Evolutionary conservation across 1,139 yeast species (phyloP).

Genomic region (Hansenula sp.): DNA sequence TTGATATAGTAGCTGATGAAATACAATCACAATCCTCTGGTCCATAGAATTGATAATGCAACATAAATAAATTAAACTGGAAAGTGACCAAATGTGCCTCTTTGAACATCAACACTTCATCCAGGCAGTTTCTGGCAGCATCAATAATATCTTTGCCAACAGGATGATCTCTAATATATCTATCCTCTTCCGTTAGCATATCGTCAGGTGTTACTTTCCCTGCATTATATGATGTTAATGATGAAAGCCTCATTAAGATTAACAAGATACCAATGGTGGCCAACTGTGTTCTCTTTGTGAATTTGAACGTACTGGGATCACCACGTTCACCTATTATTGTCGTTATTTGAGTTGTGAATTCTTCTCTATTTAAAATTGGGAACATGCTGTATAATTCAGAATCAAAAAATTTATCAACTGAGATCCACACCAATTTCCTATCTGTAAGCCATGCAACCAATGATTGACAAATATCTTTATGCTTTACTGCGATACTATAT

Average conservation of each 20-base stretch:
- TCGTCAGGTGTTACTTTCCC: not conserved
- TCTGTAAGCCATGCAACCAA: not conserved
- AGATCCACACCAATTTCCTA: slow-evolving; percentile 1
- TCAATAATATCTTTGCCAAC: not conserved
- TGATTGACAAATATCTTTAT: not conserved
- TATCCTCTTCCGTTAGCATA: not conserved
- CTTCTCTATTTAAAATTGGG: not conserved
- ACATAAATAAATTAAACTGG: not conserved
- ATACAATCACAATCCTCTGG: slow-evolving; percentile 2
- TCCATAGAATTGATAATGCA: not conserved
- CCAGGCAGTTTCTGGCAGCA: not conserved
- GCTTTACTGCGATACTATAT: no score
- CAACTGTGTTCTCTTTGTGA: not conserved
- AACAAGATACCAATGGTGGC: not conserved
- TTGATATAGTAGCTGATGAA: not conserved
- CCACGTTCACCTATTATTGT: not conserved
- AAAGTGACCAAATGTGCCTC: not conserved
- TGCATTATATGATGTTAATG: not conserved
- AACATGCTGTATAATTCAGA: not conserved
- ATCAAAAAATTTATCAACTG: slow-evolving; percentile 2
- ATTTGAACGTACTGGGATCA: not conserved
- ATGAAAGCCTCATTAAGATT: not conserved
- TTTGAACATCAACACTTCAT: not conserved
- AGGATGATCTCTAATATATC: not conserved
- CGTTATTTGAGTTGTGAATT: not conserved